Evolutionary conservation across 163 green algal species (phyloP).

Genomic region (Coccomyxa subellipsoidea): DNA sequence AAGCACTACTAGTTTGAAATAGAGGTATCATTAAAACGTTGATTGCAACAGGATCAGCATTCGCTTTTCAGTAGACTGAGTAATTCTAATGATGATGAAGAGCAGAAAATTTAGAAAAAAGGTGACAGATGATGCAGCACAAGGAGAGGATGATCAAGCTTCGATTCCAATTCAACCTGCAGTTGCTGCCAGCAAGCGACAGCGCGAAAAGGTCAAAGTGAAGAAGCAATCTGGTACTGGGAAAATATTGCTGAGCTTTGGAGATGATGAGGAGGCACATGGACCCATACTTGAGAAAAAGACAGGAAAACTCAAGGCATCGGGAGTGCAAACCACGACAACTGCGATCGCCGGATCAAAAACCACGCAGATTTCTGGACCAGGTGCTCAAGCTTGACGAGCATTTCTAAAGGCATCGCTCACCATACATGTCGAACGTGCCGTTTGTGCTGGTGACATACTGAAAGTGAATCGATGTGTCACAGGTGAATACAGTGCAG

Average conservation of each 20-base stretch:
- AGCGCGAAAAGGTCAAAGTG: slow-evolving; percentile 32
- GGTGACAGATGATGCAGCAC: slow-evolving; percentile 20
- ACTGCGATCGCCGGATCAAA: neutral
- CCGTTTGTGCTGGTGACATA: no score
- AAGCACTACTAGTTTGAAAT: no score
- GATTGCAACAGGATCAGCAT: no score
- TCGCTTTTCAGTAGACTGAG: no score
- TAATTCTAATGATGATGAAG: neutral
- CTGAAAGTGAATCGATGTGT: no score
- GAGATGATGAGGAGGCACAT: slow-evolving; percentile 45
- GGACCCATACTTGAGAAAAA: neutral
- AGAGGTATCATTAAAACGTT: no score
- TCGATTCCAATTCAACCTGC: slow-evolving; percentile 17
- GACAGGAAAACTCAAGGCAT: slow-evolving; percentile 19
- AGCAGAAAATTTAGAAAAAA: slow-evolving; percentile 14
- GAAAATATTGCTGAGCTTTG: slow-evolving; percentile 54
- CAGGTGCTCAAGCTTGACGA: no score
- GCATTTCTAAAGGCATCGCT: no score
- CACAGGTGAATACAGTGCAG: slow-evolving; percentile 69
- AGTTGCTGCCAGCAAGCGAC: slow-evolving; percentile 14
- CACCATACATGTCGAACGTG: no score
- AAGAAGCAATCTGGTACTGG: slow-evolving; percentile 30
- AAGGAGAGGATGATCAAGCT: slow-evolving; percentile 20
- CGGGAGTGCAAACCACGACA: slow-evolving; percentile 18
- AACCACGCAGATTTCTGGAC: slow-evolving; percentile 32